These are phyloP conservation scores for Ascochyta rabiei DNA, from an alignment of 2,329 filamentous ascomycete genomes.

Conservation along the genomic window DNA sequence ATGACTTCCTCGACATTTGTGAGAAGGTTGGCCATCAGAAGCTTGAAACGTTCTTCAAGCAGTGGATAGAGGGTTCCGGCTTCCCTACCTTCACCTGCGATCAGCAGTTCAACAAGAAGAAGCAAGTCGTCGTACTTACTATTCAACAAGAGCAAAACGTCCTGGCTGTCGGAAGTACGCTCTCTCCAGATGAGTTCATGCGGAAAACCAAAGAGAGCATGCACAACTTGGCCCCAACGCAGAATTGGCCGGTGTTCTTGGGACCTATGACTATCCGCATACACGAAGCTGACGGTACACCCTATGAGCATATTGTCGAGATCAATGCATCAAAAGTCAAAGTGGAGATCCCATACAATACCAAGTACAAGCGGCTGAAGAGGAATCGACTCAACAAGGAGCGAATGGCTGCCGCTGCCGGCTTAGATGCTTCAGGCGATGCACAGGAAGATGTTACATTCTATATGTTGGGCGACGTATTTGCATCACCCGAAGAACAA, in stretches of 20 bases:
- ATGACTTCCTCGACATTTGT: conserved; percentile 79
- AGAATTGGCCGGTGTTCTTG: conserved; percentile 81
- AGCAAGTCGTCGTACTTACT: conserved; percentile 89
- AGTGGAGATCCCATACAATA: conserved; percentile 97
- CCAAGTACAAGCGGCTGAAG: conserved; percentile 97
- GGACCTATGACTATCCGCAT: conserved; percentile 98
- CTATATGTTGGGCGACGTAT: conserved; percentile 89
- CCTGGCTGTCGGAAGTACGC: conserved; percentile 36
- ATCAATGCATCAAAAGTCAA: conserved; percentile 85
- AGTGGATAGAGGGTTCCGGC: conserved; percentile 89
- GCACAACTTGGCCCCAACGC: conserved; percentile 70
- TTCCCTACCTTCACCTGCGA: conserved; percentile 87
- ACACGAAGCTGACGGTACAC: conserved; percentile 96
- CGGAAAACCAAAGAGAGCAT: conserved; percentile 82
- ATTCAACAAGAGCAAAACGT: conserved; percentile 68
- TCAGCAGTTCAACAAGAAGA: conserved; percentile 97
- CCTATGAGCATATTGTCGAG: conserved; percentile 96
- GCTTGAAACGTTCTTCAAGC: conserved; percentile 88
- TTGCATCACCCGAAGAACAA: conserved; percentile 81
- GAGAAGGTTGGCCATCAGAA: conserved; percentile 88
- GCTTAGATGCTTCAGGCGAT: conserved; percentile 67
- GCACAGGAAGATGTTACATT: conserved; percentile 78
- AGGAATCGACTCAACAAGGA: conserved; percentile 83
- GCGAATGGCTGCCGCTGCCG: conserved; percentile 68
- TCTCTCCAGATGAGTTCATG: conserved; percentile 79